Percentiles rank a stretch among this genome's conserved stretches.
Conservation (phyloP, 805 yeast genomes). For the Suhomyces pyralidae region DNA sequence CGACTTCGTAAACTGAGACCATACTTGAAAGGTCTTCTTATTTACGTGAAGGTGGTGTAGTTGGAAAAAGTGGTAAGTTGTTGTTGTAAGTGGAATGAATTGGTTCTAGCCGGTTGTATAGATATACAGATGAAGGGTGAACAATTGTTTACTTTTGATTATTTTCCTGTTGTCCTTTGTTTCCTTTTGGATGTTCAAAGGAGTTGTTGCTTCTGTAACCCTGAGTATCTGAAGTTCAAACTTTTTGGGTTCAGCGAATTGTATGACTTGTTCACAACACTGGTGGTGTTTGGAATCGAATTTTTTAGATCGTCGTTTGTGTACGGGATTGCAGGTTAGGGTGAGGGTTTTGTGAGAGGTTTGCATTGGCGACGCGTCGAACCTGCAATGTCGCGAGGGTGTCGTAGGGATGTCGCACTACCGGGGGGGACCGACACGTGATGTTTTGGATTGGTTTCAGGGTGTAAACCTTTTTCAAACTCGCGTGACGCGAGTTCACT, state of each 20-base stretch:
- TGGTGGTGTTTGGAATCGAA: slow-evolving; percentile 6
- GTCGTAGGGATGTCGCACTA: slow-evolving; percentile 1
- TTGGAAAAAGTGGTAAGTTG: too few species aligned
- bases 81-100: too few species aligned
- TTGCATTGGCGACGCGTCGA: background rate
- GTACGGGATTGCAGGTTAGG: background rate
- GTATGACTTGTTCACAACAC: slow-evolving; percentile 1
- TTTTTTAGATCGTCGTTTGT: slow-evolving; percentile 7
- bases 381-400: slow-evolving; percentile 1
- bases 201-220: background rate
- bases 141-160: too few species aligned
- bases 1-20: slow-evolving; percentile 27
- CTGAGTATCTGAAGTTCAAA: background rate
- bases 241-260: background rate
- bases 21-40: too few species aligned
- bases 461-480: too few species aligned
- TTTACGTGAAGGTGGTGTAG: too few species aligned
- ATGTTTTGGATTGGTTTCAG: too few species aligned
- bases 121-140: too few species aligned
- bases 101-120: too few species aligned
- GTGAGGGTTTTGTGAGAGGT: background rate
- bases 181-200: too few species aligned
- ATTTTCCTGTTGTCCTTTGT: too few species aligned
- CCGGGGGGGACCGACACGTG: background rate
- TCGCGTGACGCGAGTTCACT: too few species aligned